Evolutionary conservation across 2,329 filamentous ascomycete species (phyloP).

Genomic region (Escovopsis sp.): DNA sequence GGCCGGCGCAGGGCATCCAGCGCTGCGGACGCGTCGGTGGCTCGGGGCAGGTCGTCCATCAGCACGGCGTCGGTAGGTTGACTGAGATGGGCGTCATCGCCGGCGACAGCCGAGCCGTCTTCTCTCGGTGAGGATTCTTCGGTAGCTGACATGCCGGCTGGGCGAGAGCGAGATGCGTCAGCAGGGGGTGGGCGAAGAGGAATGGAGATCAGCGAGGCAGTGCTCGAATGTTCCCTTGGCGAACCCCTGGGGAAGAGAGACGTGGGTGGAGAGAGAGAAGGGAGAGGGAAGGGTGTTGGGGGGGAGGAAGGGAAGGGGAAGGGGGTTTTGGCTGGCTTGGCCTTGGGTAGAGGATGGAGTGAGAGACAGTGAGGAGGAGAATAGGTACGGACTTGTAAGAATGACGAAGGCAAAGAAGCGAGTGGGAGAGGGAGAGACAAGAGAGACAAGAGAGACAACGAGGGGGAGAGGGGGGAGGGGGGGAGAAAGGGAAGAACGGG

Average conservation of each 20-base stretch:
- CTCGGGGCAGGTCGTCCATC: constrained; percentile 19
- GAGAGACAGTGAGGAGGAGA: too few species aligned
- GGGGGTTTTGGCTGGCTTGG: too few species aligned
- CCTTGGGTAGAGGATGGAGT: too few species aligned
- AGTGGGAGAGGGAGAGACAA: not conserved
- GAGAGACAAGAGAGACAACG: constrained; percentile 2
- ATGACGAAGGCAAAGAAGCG: not conserved
- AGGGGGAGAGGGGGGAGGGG: constrained; percentile 1
- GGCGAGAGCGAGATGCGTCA: not conserved
- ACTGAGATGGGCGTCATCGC: constrained; percentile 16
- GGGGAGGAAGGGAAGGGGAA: too few species aligned
- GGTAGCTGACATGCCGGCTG: constrained; percentile 17
- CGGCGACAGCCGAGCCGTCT: constrained; percentile 14
- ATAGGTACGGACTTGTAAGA: too few species aligned
- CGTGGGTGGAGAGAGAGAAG: constrained; percentile 1
- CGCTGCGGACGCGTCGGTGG: constrained; percentile 1
- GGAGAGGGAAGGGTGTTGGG: too few species aligned
- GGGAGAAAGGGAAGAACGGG: not conserved
- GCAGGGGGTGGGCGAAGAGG: constrained; percentile 4
- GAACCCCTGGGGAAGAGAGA: constrained; percentile 8
- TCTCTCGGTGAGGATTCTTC: constrained; percentile 16
- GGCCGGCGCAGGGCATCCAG: not conserved
- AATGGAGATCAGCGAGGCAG: constrained; percentile 6
- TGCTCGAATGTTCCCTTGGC: too few species aligned
- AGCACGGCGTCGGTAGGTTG: constrained; percentile 23